phyloP scores from a whole-genome alignment of 192 early-diverging fungal genomes.

The Thamnidium elegans region DNA sequence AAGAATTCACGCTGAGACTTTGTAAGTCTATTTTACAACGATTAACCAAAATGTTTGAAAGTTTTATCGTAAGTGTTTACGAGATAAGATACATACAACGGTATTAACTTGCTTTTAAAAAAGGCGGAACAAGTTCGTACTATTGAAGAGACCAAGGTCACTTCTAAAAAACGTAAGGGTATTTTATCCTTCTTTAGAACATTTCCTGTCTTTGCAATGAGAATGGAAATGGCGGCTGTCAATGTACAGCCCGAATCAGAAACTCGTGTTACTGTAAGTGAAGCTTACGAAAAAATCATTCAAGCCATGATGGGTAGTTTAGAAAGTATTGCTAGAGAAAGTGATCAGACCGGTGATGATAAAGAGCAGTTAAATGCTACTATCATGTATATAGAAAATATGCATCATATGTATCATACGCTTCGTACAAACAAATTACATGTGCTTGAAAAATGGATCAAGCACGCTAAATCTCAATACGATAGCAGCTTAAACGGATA shows the following conservation, averaged over 20 bases:
- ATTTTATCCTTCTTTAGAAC: constrained; percentile 86
- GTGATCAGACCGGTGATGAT: constrained; percentile 79
- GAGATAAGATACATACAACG: not conserved
- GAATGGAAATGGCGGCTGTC: constrained; percentile 65
- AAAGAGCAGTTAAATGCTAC: constrained; percentile 88
- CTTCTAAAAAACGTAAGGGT: constrained; percentile 81
- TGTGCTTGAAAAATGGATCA: constrained; percentile 74
- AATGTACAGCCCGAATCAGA: constrained; percentile 54
- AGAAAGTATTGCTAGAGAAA: constrained; percentile 76
- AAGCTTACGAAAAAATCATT: constrained; percentile 81
- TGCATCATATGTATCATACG: constrained; percentile 88
- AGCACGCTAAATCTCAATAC: constrained; percentile 80
- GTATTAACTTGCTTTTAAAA: not conserved
- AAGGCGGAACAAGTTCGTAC: constrained; percentile 83
- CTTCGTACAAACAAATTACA: constrained; percentile 71
- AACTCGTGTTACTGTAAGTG: constrained; percentile 68
- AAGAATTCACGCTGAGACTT: constrained; percentile 66
- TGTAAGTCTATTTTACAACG: constrained; percentile 64
- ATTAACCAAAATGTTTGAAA: constrained; percentile 70
- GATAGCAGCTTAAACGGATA: constrained; percentile 82
- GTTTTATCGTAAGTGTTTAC: constrained; percentile 56
- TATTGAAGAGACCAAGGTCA: constrained; percentile 91
- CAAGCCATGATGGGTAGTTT: constrained; percentile 84
- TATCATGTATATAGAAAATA: constrained; percentile 89
- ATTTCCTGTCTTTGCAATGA: constrained; percentile 86